phyloP scores from a whole-genome alignment of 768 basidiomycete species.

The Rhodosporidiobolus odoratus region DNA sequence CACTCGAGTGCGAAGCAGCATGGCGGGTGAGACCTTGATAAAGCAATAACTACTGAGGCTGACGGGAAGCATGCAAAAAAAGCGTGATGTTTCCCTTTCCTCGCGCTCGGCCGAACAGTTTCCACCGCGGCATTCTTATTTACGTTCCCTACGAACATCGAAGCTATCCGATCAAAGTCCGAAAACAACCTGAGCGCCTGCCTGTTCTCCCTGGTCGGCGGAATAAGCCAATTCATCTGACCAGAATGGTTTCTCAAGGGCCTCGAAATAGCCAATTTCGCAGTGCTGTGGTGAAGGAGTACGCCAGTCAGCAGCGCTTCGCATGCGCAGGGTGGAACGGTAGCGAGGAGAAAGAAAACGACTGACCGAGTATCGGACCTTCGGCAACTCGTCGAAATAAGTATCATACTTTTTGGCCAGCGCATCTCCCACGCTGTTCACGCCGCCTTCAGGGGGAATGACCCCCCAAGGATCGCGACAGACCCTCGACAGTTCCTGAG shows the following conservation, averaged over 20 bases:
- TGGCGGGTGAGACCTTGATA: too few relatives aligned
- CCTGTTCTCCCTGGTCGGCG: background rate
- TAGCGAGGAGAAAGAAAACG: background rate
- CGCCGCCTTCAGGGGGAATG: conserved; percentile 23
- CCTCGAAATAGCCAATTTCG: conserved; percentile 29
- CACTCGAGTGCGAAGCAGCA: too few relatives aligned
- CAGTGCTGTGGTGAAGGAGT: conserved; percentile 8
- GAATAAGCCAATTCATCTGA: conserved; percentile 8
- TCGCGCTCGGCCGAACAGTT: too few relatives aligned
- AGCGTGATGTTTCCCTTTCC: too few relatives aligned
- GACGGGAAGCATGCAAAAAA: too few relatives aligned
- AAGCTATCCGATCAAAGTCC: too few relatives aligned
- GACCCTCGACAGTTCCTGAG: conserved; percentile 35
- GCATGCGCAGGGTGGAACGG: too few relatives aligned
- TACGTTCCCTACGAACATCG: too few relatives aligned
- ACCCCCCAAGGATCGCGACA: conserved; percentile 24
- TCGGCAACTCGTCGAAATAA: conserved; percentile 35
- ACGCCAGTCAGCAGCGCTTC: background rate
- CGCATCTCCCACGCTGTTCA: conserved; percentile 13
- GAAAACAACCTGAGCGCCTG: background rate
- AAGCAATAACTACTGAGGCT: too few relatives aligned
- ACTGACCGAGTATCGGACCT: conserved; percentile 24
- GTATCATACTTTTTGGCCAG: conserved; percentile 19
- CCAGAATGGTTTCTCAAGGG: conserved; percentile 31
- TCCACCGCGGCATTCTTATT: too few relatives aligned